phyloP scores from a whole-genome alignment of 1,284 basidiomycete species.

The Erythrobasidium hasegawianum region DNA sequence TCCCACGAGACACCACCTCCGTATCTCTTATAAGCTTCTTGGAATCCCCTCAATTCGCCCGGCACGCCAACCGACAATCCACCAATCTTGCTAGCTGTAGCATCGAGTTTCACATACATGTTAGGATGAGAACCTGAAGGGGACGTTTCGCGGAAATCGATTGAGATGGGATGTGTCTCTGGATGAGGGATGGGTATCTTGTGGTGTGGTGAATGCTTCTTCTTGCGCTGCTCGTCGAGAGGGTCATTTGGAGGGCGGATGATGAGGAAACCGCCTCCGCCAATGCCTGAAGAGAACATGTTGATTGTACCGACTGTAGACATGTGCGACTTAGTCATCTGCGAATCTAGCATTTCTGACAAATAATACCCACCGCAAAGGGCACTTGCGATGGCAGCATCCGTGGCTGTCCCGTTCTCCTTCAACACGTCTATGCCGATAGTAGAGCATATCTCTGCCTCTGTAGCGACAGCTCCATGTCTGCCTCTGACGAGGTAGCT shows the following conservation, averaged over 20 bases:
- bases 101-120: constrained; percentile 60
- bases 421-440: constrained; percentile 63
- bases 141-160: constrained; percentile 86
- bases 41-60: constrained; percentile 77
- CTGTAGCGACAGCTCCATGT: constrained; percentile 78
- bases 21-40: constrained; percentile 73
- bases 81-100: constrained; percentile 60
- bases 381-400: constrained; percentile 74
- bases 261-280: constrained; percentile 88
- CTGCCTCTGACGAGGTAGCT: constrained; percentile 68
- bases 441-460: constrained; percentile 76
- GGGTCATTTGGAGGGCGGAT: constrained; percentile 66
- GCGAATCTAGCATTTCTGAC: too few relatives aligned
- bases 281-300: constrained; percentile 79
- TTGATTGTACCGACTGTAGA: constrained; percentile 67
- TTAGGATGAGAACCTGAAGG: constrained; percentile 65
- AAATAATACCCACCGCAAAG: too few relatives aligned
- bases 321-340: too few relatives aligned
- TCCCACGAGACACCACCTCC: constrained; percentile 68
- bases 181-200: constrained; percentile 48
- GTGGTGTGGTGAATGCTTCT: constrained; percentile 51
- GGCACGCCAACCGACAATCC: constrained; percentile 80
- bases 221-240: neutral
- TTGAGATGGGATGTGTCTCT: constrained; percentile 55
- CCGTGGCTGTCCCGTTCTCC: constrained; percentile 84